A percentile compares a stretch with the other conserved stretches of the same genome.
phyloP scores from a whole-genome alignment of 2,329 filamentous ascomycete species.

The Penicillium frequentans region DNA sequence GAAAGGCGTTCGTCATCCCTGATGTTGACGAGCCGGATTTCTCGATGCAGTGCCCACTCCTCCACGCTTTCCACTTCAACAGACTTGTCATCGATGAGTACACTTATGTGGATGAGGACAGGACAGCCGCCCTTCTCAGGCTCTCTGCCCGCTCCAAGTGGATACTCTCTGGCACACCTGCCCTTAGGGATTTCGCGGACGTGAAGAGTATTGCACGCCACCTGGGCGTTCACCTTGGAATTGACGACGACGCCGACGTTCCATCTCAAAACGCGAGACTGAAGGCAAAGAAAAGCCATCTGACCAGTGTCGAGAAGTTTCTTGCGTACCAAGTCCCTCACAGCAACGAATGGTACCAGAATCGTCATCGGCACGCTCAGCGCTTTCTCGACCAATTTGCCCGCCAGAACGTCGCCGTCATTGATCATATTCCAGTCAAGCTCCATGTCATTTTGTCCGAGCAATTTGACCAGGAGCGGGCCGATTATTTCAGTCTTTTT shows the following conservation, averaged over 20 bases:
- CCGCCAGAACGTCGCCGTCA: conserved; percentile 47
- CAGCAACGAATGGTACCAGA: conserved; percentile 54
- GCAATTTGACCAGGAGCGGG: conserved; percentile 48
- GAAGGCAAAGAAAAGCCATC: conserved; percentile 26
- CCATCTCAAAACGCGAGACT: conserved; percentile 49
- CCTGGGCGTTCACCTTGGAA: conserved; percentile 56
- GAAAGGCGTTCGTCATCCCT: background rate
- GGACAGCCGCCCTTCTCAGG: conserved; percentile 44
- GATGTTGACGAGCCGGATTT: conserved; percentile 13
- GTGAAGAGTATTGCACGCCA: conserved; percentile 60
- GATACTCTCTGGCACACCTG: conserved; percentile 65
- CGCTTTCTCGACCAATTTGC: conserved; percentile 56
- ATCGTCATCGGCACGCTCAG: conserved; percentile 55
- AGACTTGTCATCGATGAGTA: conserved; percentile 66
- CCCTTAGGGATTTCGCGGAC: conserved; percentile 58
- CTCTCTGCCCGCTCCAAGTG: conserved; percentile 56
- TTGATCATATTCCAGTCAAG: conserved; percentile 46
- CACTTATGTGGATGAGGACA: conserved; percentile 53
- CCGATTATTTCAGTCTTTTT: background rate
- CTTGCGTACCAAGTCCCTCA: conserved; percentile 51
- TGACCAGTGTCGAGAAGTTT: conserved; percentile 55
- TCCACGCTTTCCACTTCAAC: conserved; percentile 63
- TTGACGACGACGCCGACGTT: conserved; percentile 51
- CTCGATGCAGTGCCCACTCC: conserved; percentile 37
- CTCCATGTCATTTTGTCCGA: conserved; percentile 47